Base-by-base conservation (phyloP, 2,329 filamentous ascomycete species). In the Trichoderma afroharzianum region DNA sequence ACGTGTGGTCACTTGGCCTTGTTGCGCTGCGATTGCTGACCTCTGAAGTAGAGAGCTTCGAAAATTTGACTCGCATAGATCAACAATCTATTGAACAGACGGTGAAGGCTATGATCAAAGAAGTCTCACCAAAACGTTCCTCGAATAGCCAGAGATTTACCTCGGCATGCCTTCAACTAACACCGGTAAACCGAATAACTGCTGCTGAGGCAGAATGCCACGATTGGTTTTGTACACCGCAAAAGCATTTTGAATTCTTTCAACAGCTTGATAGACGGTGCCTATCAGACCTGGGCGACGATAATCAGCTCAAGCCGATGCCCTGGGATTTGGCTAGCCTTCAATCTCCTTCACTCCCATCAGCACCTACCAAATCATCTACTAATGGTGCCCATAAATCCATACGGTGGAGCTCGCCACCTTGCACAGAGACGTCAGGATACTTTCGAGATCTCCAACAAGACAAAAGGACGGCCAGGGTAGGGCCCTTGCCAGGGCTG, bases 1-100 rank as follows among this genome's bases (percentile, higher is more conserved):
- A 88, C 71, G 83, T 88, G 26, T 88, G 86, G 86, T 83, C 86
- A 4, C 75, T 88, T 18, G 87, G 87, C 0, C 80, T 87, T 68
- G 79, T 88, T 4, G 75, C 80, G 0, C 71, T 87, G 1, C 79
- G 81, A 26, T 74, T 84, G 32, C 71, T 82, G 11, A 75, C 77
- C n/a, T 76, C 76, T 33, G 73, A 69, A 39, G 74, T 74, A 0
- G 53, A 63, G 2, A 67, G 75, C 12, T 72, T 78, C 12, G 71
- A 74, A n/a, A 75, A 77, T 15, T 71, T 82, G 15, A 78, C 75
- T 58, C 73, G 73, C 14, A 73, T 79, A 72, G 72, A 74, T 5
- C 79, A 82, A 57, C 28, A 32, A 3, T 47, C 73, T 0, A 72
- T 78, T 63, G 57, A 67, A 14, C 12, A 58, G 32, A 33, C 15